Conservation (phyloP, 768 basidiomycete species). For the Lenzites betulinus region DNA sequence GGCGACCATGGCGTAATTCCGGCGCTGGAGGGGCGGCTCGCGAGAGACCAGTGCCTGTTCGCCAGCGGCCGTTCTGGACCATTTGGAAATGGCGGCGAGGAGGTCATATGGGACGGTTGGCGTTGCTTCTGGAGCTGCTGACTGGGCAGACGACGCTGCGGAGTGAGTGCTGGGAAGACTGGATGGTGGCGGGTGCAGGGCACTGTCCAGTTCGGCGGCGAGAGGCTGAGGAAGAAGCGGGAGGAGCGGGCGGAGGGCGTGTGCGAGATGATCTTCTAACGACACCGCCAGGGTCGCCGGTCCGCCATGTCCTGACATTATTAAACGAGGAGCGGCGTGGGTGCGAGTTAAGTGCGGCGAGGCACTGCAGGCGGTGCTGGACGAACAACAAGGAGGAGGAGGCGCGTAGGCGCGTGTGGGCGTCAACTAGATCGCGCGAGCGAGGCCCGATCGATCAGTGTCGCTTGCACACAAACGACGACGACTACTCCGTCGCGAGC, state of each 20-base stretch:
- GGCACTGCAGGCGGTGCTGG: too few species aligned
- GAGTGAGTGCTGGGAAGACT: slow-evolving; percentile 1
- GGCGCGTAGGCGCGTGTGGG: neutral
- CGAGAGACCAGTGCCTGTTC: slow-evolving; percentile 38
- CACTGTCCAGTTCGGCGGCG: slow-evolving; percentile 42
- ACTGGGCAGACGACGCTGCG: too few species aligned
- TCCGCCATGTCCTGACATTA: neutral
- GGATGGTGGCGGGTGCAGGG: slow-evolving; percentile 34
- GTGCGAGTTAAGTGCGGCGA: too few species aligned
- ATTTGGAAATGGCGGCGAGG: slow-evolving; percentile 61
- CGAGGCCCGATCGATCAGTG: neutral
- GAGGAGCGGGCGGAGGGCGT: slow-evolving; percentile 47
- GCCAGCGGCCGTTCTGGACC: slow-evolving; percentile 62
- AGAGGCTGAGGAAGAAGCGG: slow-evolving; percentile 48
- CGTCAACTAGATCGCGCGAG: neutral
- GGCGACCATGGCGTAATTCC: slow-evolving; percentile 67
- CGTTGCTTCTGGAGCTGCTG: neutral
- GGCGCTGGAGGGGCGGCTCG: slow-evolving; percentile 48
- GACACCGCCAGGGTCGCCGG: slow-evolving; percentile 55
- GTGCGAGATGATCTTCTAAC: slow-evolving; percentile 62
- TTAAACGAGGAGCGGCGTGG: neutral
- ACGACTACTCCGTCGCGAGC: neutral
- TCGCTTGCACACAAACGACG: neutral
- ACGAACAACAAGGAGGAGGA: too few species aligned
- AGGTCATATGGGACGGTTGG: slow-evolving; percentile 62